Conservation (phyloP, 73 alveolate genomes). For the Stentor roeselii region DNA sequence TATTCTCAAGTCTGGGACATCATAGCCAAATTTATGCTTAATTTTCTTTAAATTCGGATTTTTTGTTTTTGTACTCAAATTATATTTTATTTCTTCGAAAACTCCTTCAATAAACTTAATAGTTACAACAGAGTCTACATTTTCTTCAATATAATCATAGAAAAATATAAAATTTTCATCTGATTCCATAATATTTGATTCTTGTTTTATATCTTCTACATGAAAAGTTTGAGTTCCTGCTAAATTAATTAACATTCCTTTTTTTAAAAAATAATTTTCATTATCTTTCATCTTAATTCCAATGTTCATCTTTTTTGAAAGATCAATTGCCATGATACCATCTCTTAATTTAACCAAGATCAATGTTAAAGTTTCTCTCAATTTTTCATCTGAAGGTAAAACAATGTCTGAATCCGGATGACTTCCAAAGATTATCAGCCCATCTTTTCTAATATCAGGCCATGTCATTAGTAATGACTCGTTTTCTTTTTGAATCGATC, state of each 20-base stretch:
- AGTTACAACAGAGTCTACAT: not conserved
- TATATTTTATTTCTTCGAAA: not conserved
- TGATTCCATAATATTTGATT: not conserved
- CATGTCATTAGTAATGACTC: too few species aligned
- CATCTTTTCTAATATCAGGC: too few species aligned
- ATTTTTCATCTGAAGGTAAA: not conserved
- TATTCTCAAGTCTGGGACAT: not conserved
- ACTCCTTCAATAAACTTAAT: not conserved
- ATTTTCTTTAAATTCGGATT: not conserved
- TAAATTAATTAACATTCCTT: not conserved
- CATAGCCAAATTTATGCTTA: not conserved
- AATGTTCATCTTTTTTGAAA: not conserved
- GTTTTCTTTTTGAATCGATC: too few species aligned
- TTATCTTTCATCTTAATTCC: not conserved
- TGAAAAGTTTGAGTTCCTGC: not conserved
- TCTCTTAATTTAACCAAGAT: not conserved
- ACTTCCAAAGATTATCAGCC: not conserved
- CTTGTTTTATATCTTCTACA: not conserved
- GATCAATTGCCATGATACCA: not conserved
- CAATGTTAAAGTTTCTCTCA: not conserved
- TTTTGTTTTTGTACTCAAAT: not conserved
- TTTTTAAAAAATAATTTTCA: not conserved
- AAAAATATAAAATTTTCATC: not conserved
- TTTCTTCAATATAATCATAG: not conserved
- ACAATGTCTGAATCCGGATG: not conserved